Conservation (phyloP, 176 grass and related monocot genomes). For the Secale cereale region DNA sequence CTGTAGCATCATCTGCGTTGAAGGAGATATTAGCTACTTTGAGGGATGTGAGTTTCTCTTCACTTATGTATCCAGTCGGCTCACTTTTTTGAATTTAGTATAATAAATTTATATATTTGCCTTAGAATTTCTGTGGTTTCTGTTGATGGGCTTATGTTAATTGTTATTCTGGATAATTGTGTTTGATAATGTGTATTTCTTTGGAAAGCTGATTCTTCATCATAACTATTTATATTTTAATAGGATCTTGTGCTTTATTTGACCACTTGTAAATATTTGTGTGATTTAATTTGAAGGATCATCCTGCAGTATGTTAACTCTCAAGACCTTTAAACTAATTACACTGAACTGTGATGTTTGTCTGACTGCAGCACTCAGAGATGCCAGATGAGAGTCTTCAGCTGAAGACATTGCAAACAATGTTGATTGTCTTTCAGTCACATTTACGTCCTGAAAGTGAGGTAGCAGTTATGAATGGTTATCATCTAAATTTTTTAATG, state of each 20-base stretch:
- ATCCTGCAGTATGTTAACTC: conserved; percentile 8
- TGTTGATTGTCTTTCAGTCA: conserved; percentile 93
- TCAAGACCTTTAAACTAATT: not conserved
- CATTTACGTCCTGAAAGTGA: conserved; percentile 87
- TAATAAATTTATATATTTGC: conserved; percentile 1
- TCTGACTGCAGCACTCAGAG: conserved; percentile 66
- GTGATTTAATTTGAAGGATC: conserved; percentile 3
- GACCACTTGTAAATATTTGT: not conserved
- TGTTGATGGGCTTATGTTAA: not conserved
- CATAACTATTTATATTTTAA: not conserved
- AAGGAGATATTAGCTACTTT: conserved; percentile 86
- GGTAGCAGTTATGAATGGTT: conserved; percentile 46
- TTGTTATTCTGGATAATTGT: conserved; percentile 13
- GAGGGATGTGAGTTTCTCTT: conserved; percentile 72
- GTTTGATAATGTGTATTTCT: not conserved
- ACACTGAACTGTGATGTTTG: conserved; percentile 28
- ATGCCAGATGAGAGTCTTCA: conserved; percentile 96
- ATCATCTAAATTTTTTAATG: conserved; percentile 15
- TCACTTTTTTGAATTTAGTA: not conserved
- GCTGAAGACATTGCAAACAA: conserved; percentile 95
- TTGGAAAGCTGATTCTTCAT: not conserved
- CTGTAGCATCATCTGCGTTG: conserved; percentile 76
- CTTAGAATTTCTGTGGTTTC: conserved; percentile 2
- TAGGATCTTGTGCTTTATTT: not conserved
- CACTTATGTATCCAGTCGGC: conserved; percentile 8